Conservation (phyloP, 2,329 filamentous ascomycete genomes). For the Venturia pyrina region DNA sequence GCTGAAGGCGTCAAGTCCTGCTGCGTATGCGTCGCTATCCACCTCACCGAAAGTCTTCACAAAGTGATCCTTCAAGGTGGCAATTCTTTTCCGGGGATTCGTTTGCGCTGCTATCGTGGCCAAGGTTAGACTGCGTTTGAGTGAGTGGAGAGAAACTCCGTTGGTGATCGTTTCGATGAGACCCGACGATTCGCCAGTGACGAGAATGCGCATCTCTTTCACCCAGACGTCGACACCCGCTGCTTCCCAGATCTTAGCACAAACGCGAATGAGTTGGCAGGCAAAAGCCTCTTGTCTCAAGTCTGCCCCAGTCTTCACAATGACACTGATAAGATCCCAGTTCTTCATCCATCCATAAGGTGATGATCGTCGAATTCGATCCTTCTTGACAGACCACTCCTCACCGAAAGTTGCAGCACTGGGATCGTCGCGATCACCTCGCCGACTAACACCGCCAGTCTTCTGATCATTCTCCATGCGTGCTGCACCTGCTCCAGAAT, state of each 20-base stretch:
- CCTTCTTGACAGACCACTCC: slow-evolving; percentile 75
- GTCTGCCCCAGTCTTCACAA: slow-evolving; percentile 78
- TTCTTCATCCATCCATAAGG: slow-evolving; percentile 86
- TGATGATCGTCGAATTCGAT: slow-evolving; percentile 72
- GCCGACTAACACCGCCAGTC: slow-evolving; percentile 70
- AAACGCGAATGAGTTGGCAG: slow-evolving; percentile 73
- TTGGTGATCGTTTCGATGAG: slow-evolving; percentile 84
- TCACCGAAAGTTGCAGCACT: slow-evolving; percentile 81
- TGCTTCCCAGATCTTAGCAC: slow-evolving; percentile 72
- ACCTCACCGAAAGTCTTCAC: slow-evolving; percentile 64
- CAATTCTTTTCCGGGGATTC: slow-evolving; percentile 66
- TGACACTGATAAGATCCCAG: slow-evolving; percentile 79
- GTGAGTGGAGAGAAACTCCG: slow-evolving; percentile 74
- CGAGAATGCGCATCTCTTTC: slow-evolving; percentile 76
- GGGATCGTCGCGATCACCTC: slow-evolving; percentile 74
- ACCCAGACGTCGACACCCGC: slow-evolving; percentile 73
- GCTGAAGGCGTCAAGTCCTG: slow-evolving; percentile 69
- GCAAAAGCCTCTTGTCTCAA: slow-evolving; percentile 78
- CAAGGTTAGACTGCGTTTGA: slow-evolving; percentile 72
- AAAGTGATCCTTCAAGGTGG: slow-evolving; percentile 73
- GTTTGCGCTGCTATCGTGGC: slow-evolving; percentile 62
- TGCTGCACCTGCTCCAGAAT: slow-evolving; percentile 64
- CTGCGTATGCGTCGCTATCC: slow-evolving; percentile 58
- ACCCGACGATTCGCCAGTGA: slow-evolving; percentile 75
- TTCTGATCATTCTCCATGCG: slow-evolving; percentile 87